These are phyloP conservation scores for Ophiostoma montium DNA, from an alignment of 2,329 filamentous ascomycete species.

Conservation along the genomic window DNA sequence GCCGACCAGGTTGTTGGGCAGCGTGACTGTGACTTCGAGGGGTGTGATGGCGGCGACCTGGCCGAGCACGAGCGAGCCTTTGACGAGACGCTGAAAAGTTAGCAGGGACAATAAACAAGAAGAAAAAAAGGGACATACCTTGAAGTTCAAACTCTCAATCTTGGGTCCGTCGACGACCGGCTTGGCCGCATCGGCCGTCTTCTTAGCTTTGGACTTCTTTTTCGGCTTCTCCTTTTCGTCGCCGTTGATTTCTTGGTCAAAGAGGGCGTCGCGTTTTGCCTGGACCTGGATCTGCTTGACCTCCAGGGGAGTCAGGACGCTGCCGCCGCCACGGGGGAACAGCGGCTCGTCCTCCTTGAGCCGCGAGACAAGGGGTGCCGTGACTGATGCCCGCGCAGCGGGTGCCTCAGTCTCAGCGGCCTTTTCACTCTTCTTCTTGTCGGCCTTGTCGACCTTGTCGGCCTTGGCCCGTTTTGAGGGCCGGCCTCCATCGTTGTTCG, in stretches of 20 bases:
- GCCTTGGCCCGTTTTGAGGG: conserved; percentile 11
- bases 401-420: not conserved
- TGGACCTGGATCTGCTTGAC: conserved; percentile 93
- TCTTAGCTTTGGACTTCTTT: conserved; percentile 42
- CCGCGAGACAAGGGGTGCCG: conserved; percentile 26
- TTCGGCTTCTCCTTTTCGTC: conserved; percentile 32
- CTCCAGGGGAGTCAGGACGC: conserved; percentile 80
- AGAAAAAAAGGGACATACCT: conserved; percentile 43
- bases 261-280: conserved; percentile 80
- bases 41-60: conserved; percentile 71
- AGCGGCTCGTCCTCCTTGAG: conserved; percentile 69
- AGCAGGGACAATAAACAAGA: not conserved
- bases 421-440: not conserved
- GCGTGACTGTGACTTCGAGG: conserved; percentile 63
- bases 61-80: conserved; percentile 77
- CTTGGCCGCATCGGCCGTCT: conserved; percentile 29
- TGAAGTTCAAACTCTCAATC: conserved; percentile 80
- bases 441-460: conserved; percentile 5
- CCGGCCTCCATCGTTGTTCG: conserved; percentile 4
- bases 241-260: conserved; percentile 55
- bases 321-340: conserved; percentile 86
- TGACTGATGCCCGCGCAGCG: conserved; percentile 7
- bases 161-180: conserved; percentile 44
- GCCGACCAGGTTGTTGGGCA: conserved; percentile 87
- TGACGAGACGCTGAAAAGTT: conserved; percentile 53